A percentile compares a stretch with the other conserved stretches of the same genome.
Evolutionary conservation across 2,329 filamentous ascomycete genomes (phyloP).

Genomic region (Ophiosphaerella korrae): DNA sequence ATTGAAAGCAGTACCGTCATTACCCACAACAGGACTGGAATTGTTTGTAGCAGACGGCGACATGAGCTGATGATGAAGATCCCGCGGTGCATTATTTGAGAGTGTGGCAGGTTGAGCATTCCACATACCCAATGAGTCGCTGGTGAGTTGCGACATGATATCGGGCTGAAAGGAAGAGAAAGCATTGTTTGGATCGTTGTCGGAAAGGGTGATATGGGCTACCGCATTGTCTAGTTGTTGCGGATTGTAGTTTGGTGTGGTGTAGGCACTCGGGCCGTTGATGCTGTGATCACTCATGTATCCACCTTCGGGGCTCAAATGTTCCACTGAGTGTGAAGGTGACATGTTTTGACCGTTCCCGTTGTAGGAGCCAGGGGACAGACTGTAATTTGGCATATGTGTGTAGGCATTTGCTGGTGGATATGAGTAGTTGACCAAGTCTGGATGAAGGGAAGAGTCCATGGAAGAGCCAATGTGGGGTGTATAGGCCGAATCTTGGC

Average conservation of each 20-base stretch:
- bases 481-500: conserved; percentile 38
- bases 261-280: conserved; percentile 38
- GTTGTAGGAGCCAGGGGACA: conserved; percentile 37
- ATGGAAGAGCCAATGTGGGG: conserved; percentile 42
- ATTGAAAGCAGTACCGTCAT: conserved; percentile 29
- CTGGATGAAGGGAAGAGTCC: conserved; percentile 43
- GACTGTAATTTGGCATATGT: conserved; percentile 32
- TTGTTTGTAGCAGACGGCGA: conserved; percentile 44
- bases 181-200: conserved; percentile 24
- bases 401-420: conserved; percentile 34
- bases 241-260: conserved; percentile 38
- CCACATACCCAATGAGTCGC: conserved; percentile 34
- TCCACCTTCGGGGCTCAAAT: conserved; percentile 43
- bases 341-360: conserved; percentile 41
- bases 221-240: conserved; percentile 40
- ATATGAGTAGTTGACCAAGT: conserved; percentile 37
- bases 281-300: conserved; percentile 43
- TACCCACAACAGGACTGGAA: conserved; percentile 44
- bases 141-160: conserved; percentile 36
- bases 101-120: conserved; percentile 34
- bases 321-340: conserved; percentile 46
- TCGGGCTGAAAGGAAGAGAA: conserved; percentile 31
- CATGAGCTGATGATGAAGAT: conserved; percentile 39
- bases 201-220: conserved; percentile 34
- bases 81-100: conserved; percentile 25